These are phyloP conservation scores for Apiospora pterosperma DNA, from an alignment of 2,329 filamentous ascomycete genomes.

Conservation along the genomic window DNA sequence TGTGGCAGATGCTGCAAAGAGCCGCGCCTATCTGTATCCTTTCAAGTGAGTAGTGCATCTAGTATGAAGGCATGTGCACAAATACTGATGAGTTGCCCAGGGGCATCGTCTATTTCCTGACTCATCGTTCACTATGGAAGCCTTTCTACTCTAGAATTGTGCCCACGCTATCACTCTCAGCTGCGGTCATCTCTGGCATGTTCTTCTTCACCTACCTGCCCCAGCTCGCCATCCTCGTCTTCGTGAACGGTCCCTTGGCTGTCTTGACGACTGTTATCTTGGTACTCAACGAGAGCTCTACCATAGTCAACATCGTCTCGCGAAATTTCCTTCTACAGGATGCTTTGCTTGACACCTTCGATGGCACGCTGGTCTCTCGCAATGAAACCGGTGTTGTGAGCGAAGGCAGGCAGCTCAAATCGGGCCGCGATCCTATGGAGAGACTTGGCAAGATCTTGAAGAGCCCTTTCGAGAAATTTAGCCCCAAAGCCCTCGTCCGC, in stretches of 20 bases:
- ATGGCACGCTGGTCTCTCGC: slow-evolving; percentile 60
- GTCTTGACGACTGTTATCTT: slow-evolving; percentile 70
- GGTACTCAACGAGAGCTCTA: slow-evolving; percentile 60
- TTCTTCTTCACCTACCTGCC: slow-evolving; percentile 85
- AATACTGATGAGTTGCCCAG: slow-evolving; percentile 2
- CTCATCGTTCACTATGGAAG: slow-evolving; percentile 54
- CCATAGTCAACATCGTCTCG: slow-evolving; percentile 53
- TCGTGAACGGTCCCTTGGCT: slow-evolving; percentile 81
- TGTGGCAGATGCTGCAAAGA: slow-evolving; percentile 66
- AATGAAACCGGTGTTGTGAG: slow-evolving; percentile 61
- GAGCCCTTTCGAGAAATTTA: slow-evolving; percentile 54
- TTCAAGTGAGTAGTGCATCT: slow-evolving; percentile 49
- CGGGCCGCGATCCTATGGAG: slow-evolving; percentile 53
- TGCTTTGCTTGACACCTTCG: slow-evolving; percentile 83
- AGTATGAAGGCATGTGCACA: not conserved
- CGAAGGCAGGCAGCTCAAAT: slow-evolving; percentile 70
- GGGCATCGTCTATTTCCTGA: slow-evolving; percentile 59
- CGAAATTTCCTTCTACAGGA: slow-evolving; percentile 77
- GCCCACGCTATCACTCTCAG: slow-evolving; percentile 66
- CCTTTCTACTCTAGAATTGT: slow-evolving; percentile 53
- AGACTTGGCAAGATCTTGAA: slow-evolving; percentile 56
- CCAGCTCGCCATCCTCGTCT: slow-evolving; percentile 76
- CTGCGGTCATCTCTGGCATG: slow-evolving; percentile 73
- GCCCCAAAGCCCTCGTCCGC: slow-evolving; percentile 63
- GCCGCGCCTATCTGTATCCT: slow-evolving; percentile 81